Percentiles rank a stretch among this genome's conserved stretches.
phyloP scores from a whole-genome alignment of 1,284 basidiomycete genomes.

The Flammula alnicola region DNA sequence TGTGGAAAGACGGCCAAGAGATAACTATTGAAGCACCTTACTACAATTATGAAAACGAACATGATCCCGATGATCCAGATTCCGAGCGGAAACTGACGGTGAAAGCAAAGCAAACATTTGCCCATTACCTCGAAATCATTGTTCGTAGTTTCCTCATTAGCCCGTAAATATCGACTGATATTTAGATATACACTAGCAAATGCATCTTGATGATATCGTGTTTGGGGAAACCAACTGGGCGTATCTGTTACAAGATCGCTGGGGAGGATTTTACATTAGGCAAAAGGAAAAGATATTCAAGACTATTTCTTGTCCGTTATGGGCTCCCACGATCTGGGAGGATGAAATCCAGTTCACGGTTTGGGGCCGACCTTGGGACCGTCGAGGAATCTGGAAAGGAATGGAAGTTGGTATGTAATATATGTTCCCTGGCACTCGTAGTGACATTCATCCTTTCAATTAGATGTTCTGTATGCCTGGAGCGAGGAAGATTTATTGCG shows the following conservation, averaged over 20 bases:
- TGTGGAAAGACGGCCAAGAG: slow-evolving; percentile 38
- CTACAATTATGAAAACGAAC: slow-evolving; percentile 14
- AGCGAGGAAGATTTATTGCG: slow-evolving; percentile 30
- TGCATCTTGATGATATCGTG: slow-evolving; percentile 31
- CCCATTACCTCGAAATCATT: slow-evolving; percentile 18
- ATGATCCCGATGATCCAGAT: slow-evolving; percentile 14
- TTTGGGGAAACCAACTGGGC: slow-evolving; percentile 50
- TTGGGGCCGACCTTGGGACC: slow-evolving; percentile 28
- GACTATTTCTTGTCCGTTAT: slow-evolving; percentile 33
- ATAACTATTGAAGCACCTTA: slow-evolving; percentile 45
- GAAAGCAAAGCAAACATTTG: slow-evolving; percentile 8
- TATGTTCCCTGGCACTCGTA: neutral
- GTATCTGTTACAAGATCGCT: slow-evolving; percentile 39
- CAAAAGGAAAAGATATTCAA: slow-evolving; percentile 34
- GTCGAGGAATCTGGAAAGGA: slow-evolving; percentile 38
- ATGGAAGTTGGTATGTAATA: slow-evolving; percentile 36
- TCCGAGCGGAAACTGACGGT: slow-evolving; percentile 8
- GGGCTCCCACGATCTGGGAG: slow-evolving; percentile 39
- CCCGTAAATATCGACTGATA: neutral
- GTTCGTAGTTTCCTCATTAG: slow-evolving; percentile 8
- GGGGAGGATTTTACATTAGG: slow-evolving; percentile 36
- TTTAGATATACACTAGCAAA: slow-evolving; percentile 4
- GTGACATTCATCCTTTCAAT: neutral
- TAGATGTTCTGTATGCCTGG: slow-evolving; percentile 38
- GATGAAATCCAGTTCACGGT: slow-evolving; percentile 40